Evolutionary conservation across 192 early-diverging fungal species (phyloP).

Genomic region (Anaeromyces robustus): DNA sequence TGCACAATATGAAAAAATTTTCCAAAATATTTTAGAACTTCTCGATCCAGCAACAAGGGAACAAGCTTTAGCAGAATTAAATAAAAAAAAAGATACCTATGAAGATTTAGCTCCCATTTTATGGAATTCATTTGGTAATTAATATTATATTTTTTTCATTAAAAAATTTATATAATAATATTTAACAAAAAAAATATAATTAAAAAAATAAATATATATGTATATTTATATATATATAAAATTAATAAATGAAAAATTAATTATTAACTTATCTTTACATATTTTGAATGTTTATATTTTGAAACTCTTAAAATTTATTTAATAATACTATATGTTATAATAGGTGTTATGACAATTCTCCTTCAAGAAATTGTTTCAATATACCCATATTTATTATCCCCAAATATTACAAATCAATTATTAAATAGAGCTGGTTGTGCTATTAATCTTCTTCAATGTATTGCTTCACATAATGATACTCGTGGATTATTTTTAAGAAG

Average conservation of each 20-base stretch:
- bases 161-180: no score
- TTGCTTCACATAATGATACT: slow-evolving; percentile 87
- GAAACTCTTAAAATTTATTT: no score
- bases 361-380: slow-evolving; percentile 93
- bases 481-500: slow-evolving; percentile 64
- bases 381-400: slow-evolving; percentile 78
- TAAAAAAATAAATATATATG: no score
- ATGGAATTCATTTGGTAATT: slow-evolving; percentile 86
- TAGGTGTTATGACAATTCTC: slow-evolving; percentile 83
- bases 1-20: neutral
- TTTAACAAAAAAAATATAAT: no score
- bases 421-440: slow-evolving; percentile 96
- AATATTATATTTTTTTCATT: no score
- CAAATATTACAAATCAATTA: slow-evolving; percentile 67
- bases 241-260: no score
- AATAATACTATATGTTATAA: neutral
- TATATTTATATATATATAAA: no score
- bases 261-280: no score
- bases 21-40: neutral
- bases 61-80: slow-evolving; percentile 79
- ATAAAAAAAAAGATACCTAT: slow-evolving; percentile 86
- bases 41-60: slow-evolving; percentile 29
- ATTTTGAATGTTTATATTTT: no score
- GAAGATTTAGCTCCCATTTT: slow-evolving; percentile 90
- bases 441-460: slow-evolving; percentile 84